Conservation (phyloP, 352 stramenopile species). For the Blastocystis sp. region DNA sequence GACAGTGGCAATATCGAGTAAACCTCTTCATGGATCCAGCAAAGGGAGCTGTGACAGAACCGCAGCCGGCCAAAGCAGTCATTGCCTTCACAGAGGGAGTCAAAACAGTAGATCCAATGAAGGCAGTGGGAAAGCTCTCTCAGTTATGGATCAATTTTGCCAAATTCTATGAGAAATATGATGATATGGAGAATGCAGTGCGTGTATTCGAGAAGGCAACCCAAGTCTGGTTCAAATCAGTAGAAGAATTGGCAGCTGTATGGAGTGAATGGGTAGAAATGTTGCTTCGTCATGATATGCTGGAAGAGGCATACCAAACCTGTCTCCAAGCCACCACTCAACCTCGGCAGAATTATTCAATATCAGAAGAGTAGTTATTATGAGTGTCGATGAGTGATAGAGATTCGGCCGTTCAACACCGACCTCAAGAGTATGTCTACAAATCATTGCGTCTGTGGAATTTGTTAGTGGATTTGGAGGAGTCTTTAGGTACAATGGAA, state of each 20-base stretch:
- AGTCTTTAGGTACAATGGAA: slow-evolving; percentile 87
- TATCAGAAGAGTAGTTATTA: slow-evolving; percentile 23
- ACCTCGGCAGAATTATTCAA: slow-evolving; percentile 36
- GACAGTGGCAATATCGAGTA: slow-evolving; percentile 90
- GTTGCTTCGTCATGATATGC: slow-evolving; percentile 86
- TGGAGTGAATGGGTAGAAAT: slow-evolving; percentile 89
- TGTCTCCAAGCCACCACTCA: slow-evolving; percentile 75
- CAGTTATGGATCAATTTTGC: slow-evolving; percentile 86
- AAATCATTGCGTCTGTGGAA: slow-evolving; percentile 86
- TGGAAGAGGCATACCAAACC: slow-evolving; percentile 82
- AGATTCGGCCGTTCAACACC: not conserved
- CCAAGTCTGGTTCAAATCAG: slow-evolving; percentile 73
- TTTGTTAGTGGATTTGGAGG: slow-evolving; percentile 92
- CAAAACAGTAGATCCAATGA: slow-evolving; percentile 79
- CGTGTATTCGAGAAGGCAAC: slow-evolving; percentile 81
- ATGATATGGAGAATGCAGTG: slow-evolving; percentile 81
- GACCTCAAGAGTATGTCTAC: slow-evolving; percentile 70
- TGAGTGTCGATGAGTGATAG: not conserved
- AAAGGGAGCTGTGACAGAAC: slow-evolving; percentile 22
- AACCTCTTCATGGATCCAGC: slow-evolving; percentile 72
- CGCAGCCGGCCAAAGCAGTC: slow-evolving; percentile 69
- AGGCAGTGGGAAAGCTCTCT: slow-evolving; percentile 77
- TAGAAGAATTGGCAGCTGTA: slow-evolving; percentile 85
- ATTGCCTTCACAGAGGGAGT: slow-evolving; percentile 80
- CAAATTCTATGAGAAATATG: slow-evolving; percentile 80